These are phyloP conservation scores for Coniochaeta ligniaria DNA, from an alignment of 2,329 filamentous ascomycete species.

Conservation along the genomic window DNA sequence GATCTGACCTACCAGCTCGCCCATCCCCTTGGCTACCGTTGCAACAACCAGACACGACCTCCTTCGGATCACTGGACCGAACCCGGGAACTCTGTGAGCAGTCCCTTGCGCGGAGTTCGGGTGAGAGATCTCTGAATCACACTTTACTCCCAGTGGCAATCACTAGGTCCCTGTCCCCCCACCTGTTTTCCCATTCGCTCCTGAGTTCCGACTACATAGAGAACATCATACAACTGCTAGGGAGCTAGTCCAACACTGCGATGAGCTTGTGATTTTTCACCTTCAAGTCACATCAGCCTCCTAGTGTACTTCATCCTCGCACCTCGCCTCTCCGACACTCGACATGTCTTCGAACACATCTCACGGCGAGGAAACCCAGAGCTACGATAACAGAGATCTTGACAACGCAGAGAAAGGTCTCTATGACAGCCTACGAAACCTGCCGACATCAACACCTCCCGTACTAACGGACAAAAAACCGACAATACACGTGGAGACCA, in stretches of 20 bases:
- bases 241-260: not conserved
- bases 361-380: slow-evolving; percentile 1
- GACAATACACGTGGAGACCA: slow-evolving; percentile 12
- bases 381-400: slow-evolving; percentile 5
- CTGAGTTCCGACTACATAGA: not conserved
- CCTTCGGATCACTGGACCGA: slow-evolving; percentile 11
- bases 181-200: not conserved
- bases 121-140: not conserved
- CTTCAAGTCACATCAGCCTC: not conserved
- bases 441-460: slow-evolving; percentile 15
- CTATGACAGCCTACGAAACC: slow-evolving; percentile 17
- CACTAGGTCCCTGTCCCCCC: not conserved
- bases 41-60: slow-evolving; percentile 5
- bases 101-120: slow-evolving; percentile 4
- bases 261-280: not conserved
- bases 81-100: slow-evolving; percentile 13
- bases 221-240: not conserved
- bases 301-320: not conserved
- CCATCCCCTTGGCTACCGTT: slow-evolving; percentile 10
- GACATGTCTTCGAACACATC: slow-evolving; percentile 16
- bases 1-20: slow-evolving; percentile 2
- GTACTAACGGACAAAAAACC: slow-evolving; percentile 14
- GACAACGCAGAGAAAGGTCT: slow-evolving; percentile 28
- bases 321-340: not conserved
- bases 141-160: not conserved